Percentiles rank a stretch among this genome's conserved stretches.
Conservation (phyloP, 352 stramenopile genomes). For the Globisporangium radiosum region DNA sequence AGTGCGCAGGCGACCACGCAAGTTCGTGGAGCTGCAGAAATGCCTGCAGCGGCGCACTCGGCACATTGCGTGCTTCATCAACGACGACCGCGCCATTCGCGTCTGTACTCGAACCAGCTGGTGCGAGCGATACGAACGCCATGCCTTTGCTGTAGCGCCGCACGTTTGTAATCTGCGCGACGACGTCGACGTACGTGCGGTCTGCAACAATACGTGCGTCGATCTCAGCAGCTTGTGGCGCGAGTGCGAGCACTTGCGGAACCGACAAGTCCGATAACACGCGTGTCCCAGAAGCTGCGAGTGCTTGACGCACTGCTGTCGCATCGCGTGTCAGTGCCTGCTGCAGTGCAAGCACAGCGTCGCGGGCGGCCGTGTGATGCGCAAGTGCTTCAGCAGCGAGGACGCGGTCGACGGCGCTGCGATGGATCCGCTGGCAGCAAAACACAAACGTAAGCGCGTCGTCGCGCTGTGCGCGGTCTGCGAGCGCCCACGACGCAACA, state of each 20-base stretch:
- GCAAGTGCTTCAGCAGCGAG: slow-evolving; percentile 1
- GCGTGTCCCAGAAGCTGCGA: neutral
- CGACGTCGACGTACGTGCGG: slow-evolving; percentile 26
- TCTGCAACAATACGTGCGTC: slow-evolving; percentile 5
- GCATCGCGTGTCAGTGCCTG: slow-evolving; percentile 15
- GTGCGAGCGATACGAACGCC: slow-evolving; percentile 33
- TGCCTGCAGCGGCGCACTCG: slow-evolving; percentile 19
- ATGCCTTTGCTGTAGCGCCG: slow-evolving; percentile 42
- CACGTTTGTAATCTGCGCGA: slow-evolving; percentile 28
- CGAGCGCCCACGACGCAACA: neutral
- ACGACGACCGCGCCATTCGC: neutral
- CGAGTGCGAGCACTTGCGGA: slow-evolving; percentile 9
- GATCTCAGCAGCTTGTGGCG: slow-evolving; percentile 14
- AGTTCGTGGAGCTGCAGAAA: slow-evolving; percentile 34
- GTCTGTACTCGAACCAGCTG: neutral
- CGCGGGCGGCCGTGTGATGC: slow-evolving; percentile 6
- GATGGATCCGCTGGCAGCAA: slow-evolving; percentile 16
- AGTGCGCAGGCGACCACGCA: slow-evolving; percentile 18
- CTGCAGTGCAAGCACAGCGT: slow-evolving; percentile 14
- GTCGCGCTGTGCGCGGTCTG: slow-evolving; percentile 11
- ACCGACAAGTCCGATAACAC: slow-evolving; percentile 9
- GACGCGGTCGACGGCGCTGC: neutral
- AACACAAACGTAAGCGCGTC: slow-evolving; percentile 32
- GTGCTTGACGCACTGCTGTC: slow-evolving; percentile 5
- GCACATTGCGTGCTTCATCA: slow-evolving; percentile 3